phyloP scores from a whole-genome alignment of 2,329 filamentous ascomycete species.

The Sporothrix brunneoviolacea region DNA sequence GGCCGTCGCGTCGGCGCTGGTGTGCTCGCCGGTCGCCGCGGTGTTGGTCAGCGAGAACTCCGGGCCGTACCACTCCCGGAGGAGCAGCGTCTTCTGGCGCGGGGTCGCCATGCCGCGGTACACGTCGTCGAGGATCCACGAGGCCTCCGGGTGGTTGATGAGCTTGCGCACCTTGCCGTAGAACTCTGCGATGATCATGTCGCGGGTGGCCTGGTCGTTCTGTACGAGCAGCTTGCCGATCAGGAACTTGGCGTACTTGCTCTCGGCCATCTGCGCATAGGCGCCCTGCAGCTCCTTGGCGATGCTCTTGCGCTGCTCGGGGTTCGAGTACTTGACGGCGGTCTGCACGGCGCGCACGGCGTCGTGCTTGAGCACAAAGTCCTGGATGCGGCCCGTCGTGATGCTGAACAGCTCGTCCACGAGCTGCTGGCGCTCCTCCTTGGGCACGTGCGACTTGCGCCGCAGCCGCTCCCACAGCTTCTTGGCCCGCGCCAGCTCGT shows the following conservation, averaged over 20 bases:
- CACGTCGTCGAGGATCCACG: conserved; percentile 96
- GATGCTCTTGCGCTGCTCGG: conserved; percentile 78
- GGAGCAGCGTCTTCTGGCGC: conserved; percentile 74
- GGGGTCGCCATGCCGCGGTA: conserved; percentile 83
- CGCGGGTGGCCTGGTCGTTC: conserved; percentile 77
- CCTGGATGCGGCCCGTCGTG: conserved; percentile 82
- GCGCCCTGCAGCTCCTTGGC: conserved; percentile 78
- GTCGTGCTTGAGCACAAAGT: conserved; percentile 98
- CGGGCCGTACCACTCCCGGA: conserved; percentile 93
- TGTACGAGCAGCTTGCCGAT: conserved; percentile 95
- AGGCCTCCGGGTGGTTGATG: conserved; percentile 93
- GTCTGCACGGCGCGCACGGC: conserved; percentile 95
- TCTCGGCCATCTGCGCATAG: conserved; percentile 81
- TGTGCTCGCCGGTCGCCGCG: background rate
- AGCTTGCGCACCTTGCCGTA: conserved; percentile 87
- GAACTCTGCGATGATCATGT: conserved; percentile 88
- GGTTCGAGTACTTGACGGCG: conserved; percentile 88
- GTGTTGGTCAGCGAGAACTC: conserved; percentile 71
- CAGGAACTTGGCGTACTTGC: conserved; percentile 94
- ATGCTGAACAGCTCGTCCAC: conserved; percentile 87
- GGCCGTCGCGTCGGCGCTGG: conserved; percentile 38
- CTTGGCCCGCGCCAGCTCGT: conserved; percentile 81
- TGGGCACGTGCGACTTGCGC: conserved; percentile 85
- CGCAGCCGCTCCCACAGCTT: conserved; percentile 95
- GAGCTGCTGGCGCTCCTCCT: conserved; percentile 79